Conservation (phyloP, 208 protist genomes). For the Crithidia thermophila region DNA sequence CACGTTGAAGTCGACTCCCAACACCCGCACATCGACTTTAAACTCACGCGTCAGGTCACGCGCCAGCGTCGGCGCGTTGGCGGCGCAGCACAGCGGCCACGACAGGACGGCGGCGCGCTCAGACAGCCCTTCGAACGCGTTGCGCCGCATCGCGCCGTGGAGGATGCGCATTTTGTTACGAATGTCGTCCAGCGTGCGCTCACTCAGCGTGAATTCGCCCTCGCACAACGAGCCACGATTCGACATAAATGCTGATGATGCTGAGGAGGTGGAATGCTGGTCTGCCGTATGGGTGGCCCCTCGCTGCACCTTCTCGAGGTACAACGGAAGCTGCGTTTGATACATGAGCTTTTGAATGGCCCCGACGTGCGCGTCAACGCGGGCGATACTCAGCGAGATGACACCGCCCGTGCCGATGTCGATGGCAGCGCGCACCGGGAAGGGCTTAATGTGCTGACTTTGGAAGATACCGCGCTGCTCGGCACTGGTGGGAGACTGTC, state of each 20-base stretch:
- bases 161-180: slow-evolving; percentile 73
- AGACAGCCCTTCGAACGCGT: slow-evolving; percentile 62
- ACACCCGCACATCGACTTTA: slow-evolving; percentile 70
- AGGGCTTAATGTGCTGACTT: slow-evolving; percentile 72
- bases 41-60: slow-evolving; percentile 62
- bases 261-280: slow-evolving; percentile 1
- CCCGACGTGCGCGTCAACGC: slow-evolving; percentile 63
- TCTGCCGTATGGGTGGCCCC: not conserved
- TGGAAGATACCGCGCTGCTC: slow-evolving; percentile 67
- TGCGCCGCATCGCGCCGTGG: slow-evolving; percentile 62
- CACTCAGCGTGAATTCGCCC: slow-evolving; percentile 50
- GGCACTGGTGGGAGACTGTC: not conserved
- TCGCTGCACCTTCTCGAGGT: slow-evolving; percentile 40
- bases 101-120: slow-evolving; percentile 77
- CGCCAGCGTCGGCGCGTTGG: slow-evolving; percentile 56
- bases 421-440: slow-evolving; percentile 86
- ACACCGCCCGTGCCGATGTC: slow-evolving; percentile 85
- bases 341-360: slow-evolving; percentile 70
- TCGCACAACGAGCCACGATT: not conserved
- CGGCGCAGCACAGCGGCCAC: slow-evolving; percentile 71
- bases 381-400: slow-evolving; percentile 69
- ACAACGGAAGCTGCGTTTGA: slow-evolving; percentile 80
- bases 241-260: too few relatives aligned
- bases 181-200: slow-evolving; percentile 63
- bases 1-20: slow-evolving; percentile 62